Base-by-base conservation (phyloP, 169 alveolate genomes). In the Cryptosporidium ryanae region DNA sequence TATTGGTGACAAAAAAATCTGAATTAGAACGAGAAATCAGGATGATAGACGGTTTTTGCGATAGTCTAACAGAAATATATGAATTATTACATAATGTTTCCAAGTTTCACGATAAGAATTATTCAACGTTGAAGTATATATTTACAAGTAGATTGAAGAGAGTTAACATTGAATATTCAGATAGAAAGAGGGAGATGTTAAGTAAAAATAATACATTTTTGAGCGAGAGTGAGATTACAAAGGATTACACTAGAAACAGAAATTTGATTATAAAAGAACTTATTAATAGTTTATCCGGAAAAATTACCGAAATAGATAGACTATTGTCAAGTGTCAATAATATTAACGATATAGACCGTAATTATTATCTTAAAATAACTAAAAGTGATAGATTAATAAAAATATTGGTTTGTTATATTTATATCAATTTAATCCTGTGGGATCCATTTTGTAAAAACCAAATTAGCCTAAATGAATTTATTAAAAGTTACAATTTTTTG, bases 351-450 rank as follows among this genome's bases (percentile, higher is more conserved):
- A n/a, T 25, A 21, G 21, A 61, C 31, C 46, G 0, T 23, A 31
- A 61, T 25, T 25, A 21, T 8, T 61, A 21, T 15, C 6, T 1
- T 5, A 27, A 61, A 61, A 15, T 61, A 1, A n/a, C 34, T 61
- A 61, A 15, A 31, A 17, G 23, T 25, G 66, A 68, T 25, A 12
- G 29, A 32, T 5, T 76, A 59, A 57, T 38, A 32, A 55, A 59
- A 31, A 76, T 76, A 59, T 18, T 61, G 21, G 23, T 32, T 18
- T 44, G 64, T 17, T 59, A 27, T 55, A 18, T 76, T 38, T 59
- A 76, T 57, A 32, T 38, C 3, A 70, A 76, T 59, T 15, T 76
- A 1, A 17, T 76, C 10, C 2, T 46, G 15, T 76, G 87, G 87
- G 71, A 76, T 15, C 87, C 87, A 27, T 76, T 76, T 50, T 21